phyloP scores from a whole-genome alignment of 2,329 filamentous ascomycete genomes.

The Cladosporium halotolerans region DNA sequence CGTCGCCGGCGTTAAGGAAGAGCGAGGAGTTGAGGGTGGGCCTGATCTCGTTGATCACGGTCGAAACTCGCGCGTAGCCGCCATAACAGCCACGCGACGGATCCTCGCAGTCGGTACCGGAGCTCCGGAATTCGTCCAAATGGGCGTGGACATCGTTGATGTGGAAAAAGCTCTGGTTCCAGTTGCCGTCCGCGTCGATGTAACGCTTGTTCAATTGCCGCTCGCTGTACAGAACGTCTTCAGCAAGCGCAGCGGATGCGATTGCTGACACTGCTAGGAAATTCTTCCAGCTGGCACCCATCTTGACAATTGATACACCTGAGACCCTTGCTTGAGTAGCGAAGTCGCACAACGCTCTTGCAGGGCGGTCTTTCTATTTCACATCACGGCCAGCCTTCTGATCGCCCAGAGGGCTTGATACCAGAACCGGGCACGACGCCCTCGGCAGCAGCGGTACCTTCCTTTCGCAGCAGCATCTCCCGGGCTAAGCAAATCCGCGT shows the following conservation, averaged over 20 bases:
- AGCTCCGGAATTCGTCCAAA: conserved; percentile 56
- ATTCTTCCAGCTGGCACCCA: not conserved
- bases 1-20: conserved; percentile 61
- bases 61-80: conserved; percentile 60
- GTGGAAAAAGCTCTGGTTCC: conserved; percentile 52
- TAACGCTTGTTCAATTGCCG: conserved; percentile 18
- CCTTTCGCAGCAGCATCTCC: not conserved
- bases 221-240: conserved; percentile 19
- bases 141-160: conserved; percentile 65
- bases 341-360: not conserved
- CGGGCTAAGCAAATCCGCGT: not conserved
- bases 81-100: conserved; percentile 55
- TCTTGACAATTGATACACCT: not conserved
- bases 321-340: not conserved
- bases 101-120: conserved; percentile 56
- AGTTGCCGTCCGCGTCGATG: conserved; percentile 20
- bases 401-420: not conserved
- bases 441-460: conserved; percentile 3
- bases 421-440: not conserved
- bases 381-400: not conserved
- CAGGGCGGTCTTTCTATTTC: not conserved
- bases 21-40: conserved; percentile 55
- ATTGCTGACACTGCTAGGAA: not conserved
- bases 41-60: conserved; percentile 51
- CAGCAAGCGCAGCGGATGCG: conserved; percentile 10